A percentile compares a stretch with the other conserved stretches of the same genome.
Evolutionary conservation across 2,329 filamentous ascomycete genomes (phyloP).

Genomic region (Plenodomus lindquistii): DNA sequence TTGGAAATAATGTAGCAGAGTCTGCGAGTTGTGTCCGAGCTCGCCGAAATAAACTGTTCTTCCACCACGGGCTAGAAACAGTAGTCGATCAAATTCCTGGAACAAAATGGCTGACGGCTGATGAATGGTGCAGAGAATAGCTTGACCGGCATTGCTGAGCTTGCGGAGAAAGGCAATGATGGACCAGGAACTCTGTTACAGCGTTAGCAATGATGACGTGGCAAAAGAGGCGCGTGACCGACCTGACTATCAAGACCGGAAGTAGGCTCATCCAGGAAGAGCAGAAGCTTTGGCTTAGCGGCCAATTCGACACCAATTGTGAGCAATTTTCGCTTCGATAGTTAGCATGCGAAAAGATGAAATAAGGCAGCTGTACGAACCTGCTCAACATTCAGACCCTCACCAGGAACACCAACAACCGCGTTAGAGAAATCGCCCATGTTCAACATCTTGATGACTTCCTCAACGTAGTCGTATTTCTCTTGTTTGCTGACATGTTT

Average conservation of each 20-base stretch:
- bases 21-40: conserved; percentile 48
- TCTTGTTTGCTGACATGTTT: conserved; percentile 57
- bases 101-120: conserved; percentile 52
- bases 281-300: conserved; percentile 65
- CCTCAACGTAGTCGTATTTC: conserved; percentile 65
- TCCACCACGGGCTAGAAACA: conserved; percentile 51
- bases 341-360: too few relatives aligned
- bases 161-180: conserved; percentile 66
- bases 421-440: conserved; percentile 70
- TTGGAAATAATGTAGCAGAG: conserved; percentile 60
- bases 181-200: conserved; percentile 58
- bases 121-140: conserved; percentile 54
- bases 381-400: conserved; percentile 70
- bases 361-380: too few relatives aligned
- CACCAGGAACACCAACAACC: conserved; percentile 65
- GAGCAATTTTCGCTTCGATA: conserved; percentile 67
- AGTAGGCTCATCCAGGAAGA: conserved; percentile 65
- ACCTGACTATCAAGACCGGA: conserved; percentile 62
- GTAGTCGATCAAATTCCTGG: conserved; percentile 50
- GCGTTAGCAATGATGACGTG: conserved; percentile 7
- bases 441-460: conserved; percentile 67
- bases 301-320: conserved; percentile 75
- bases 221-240: background rate
- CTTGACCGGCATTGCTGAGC: conserved; percentile 55
- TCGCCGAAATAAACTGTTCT: conserved; percentile 55